Base-by-base conservation (phyloP, 129 eudicot genomes). In the Silybum marianum region DNA sequence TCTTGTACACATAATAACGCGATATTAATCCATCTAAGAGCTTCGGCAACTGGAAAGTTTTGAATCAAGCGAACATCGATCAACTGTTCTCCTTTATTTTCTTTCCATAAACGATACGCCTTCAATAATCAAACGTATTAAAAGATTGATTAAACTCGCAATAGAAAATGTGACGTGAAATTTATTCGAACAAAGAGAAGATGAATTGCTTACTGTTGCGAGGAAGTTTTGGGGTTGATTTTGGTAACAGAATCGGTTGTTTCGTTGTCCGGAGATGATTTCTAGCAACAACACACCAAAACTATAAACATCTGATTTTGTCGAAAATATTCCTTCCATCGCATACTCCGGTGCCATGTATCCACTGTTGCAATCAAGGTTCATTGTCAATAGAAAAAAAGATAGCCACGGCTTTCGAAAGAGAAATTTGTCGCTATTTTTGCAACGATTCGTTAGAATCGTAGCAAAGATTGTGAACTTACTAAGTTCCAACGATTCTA, bases 1-100 rank as follows among this genome's bases (percentile, higher is more conserved):
- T 87, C 85, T 83, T 87, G 87, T 14, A 87, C 87, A 14, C 90
- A 87, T n/a, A 86, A 71, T 30, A 86, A 14, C 6, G 82, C 89
- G 5, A 83, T 75, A 26, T 78, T 77, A 3, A 87, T 75, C 82
- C 87, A 77, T 82, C 73, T 78, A 23, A 80, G 75, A 70, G 67
- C 78, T 28, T 80, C 85, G 0, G 12, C 32, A 19, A 10, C 23
- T 0, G 10, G 18, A 32, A 39, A 10, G 6, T 72, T 24, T 22
- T 62, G 70, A 7, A 19, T 69, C 10, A 80, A 1, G 7, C 58
- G 58, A n/a, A 8, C n/a, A 76, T 85, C 88, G 72, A 85, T 42
- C 38, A 85, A 25, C 9, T 75, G 3, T 19, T 69, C 79, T 12
- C 78, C 84, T 74, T 69, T 73, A 18, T 70, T 79, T 40, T 80